phyloP scores from a whole-genome alignment of 163 green algal genomes.

The Chlorella variabilis region DNA sequence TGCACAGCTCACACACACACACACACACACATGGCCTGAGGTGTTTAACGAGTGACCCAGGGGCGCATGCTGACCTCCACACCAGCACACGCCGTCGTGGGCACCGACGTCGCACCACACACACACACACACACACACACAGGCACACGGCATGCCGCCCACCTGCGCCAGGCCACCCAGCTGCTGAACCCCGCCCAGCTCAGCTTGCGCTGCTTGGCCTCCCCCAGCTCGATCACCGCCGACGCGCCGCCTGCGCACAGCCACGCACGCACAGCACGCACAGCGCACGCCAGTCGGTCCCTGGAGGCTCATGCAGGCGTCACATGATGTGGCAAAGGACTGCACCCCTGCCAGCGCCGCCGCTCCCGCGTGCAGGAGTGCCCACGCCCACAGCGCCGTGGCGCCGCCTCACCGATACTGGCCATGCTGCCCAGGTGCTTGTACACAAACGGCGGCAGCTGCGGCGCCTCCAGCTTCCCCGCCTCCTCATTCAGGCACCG shows the following conservation, averaged over 20 bases:
- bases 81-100: too few species aligned
- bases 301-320: too few species aligned
- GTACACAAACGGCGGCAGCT: slow-evolving; percentile 62
- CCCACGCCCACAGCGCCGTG: too few species aligned
- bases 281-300: too few species aligned
- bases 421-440: slow-evolving; percentile 71
- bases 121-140: not conserved
- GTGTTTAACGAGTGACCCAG: too few species aligned
- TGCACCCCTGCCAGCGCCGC: too few species aligned
- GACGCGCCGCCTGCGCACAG: slow-evolving; percentile 38
- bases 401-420: slow-evolving; percentile 43
- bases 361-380: too few species aligned
- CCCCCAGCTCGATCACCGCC: slow-evolving; percentile 52
- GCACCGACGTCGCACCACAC: not conserved
- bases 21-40: too few species aligned
- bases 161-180: slow-evolving; percentile 58
- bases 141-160: too few species aligned
- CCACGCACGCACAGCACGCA: not conserved
- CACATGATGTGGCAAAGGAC: too few species aligned
- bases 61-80: too few species aligned
- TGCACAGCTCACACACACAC: too few species aligned
- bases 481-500: slow-evolving; percentile 64
- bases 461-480: not conserved
- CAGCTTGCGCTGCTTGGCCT: slow-evolving; percentile 9
- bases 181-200: slow-evolving; percentile 52